These are phyloP conservation scores for Colletotrichum kahawae DNA, from an alignment of 2,329 filamentous ascomycete species.

Conservation along the genomic window DNA sequence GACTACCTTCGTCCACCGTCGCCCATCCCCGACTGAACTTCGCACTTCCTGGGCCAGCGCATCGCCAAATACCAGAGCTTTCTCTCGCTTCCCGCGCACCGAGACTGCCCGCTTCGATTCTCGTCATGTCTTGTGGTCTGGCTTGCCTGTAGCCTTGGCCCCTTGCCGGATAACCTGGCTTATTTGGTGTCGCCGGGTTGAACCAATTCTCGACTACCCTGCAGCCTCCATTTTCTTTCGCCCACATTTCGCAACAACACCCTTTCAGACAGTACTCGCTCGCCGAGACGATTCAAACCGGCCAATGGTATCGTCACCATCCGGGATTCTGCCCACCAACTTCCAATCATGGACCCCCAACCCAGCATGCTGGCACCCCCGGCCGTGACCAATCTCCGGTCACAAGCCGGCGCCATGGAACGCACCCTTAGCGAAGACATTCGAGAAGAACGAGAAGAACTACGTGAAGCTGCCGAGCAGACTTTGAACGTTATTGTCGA, in stretches of 20 bases:
- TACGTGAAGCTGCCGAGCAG: slow-evolving; percentile 94
- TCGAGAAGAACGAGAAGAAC: slow-evolving; percentile 88
- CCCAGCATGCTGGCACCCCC: slow-evolving; percentile 54
- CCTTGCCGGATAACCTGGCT: slow-evolving; percentile 44
- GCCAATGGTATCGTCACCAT: slow-evolving; percentile 39
- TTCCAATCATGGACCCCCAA: slow-evolving; percentile 50
- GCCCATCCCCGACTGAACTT: background rate
- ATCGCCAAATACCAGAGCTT: background rate
- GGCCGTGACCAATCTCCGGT: slow-evolving; percentile 57
- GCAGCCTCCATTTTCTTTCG: background rate
- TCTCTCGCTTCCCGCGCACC: background rate
- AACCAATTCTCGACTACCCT: slow-evolving; percentile 1
- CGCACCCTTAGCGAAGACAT: slow-evolving; percentile 85
- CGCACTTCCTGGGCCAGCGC: background rate
- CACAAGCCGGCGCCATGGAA: slow-evolving; percentile 59
- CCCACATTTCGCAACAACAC: background rate
- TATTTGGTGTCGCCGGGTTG: slow-evolving; percentile 1
- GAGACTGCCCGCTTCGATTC: slow-evolving; percentile 5
- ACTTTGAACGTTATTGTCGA: slow-evolving; percentile 97
- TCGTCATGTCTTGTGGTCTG: slow-evolving; percentile 51
- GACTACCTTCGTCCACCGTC: background rate
- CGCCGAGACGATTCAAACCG: slow-evolving; percentile 11
- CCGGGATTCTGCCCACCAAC: slow-evolving; percentile 28
- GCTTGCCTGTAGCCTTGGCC: slow-evolving; percentile 53
- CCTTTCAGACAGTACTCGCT: background rate